Evolutionary conservation across 2,329 filamentous ascomycete genomes (phyloP).

Genomic region (Septoria linicola): DNA sequence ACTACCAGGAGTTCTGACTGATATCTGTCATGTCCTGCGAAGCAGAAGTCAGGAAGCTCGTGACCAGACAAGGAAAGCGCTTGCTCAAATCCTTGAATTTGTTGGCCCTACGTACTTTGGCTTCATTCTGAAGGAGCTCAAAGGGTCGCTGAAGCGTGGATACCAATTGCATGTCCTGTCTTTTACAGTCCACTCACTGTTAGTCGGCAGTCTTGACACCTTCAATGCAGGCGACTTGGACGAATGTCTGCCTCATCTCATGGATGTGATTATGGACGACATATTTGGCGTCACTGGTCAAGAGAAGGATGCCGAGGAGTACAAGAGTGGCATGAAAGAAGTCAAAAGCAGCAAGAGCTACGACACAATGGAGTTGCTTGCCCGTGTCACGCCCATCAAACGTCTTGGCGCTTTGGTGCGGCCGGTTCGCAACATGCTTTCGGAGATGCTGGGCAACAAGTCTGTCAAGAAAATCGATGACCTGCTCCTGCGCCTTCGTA

Average conservation of each 20-base stretch:
- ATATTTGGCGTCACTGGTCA: slow-evolving; percentile 90
- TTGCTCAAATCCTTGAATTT: slow-evolving; percentile 77
- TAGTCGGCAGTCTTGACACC: slow-evolving; percentile 34
- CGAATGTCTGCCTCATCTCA: slow-evolving; percentile 76
- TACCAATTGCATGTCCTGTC: slow-evolving; percentile 95
- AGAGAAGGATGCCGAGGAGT: slow-evolving; percentile 96
- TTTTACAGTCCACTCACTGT: slow-evolving; percentile 64
- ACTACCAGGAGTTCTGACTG: slow-evolving; percentile 80
- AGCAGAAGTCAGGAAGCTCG: slow-evolving; percentile 85
- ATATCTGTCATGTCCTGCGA: slow-evolving; percentile 88
- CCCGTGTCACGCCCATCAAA: slow-evolving; percentile 73
- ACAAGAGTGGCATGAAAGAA: slow-evolving; percentile 93
- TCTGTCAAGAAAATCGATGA: slow-evolving; percentile 90
- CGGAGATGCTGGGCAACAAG: slow-evolving; percentile 79
- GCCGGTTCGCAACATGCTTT: slow-evolving; percentile 74
- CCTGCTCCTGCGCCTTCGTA: slow-evolving; percentile 75
- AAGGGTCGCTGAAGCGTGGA: slow-evolving; percentile 76
- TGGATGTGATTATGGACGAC: slow-evolving; percentile 91
- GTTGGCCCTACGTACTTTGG: slow-evolving; percentile 81
- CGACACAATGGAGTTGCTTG: slow-evolving; percentile 92
- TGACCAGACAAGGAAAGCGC: slow-evolving; percentile 85
- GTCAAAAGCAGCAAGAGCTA: slow-evolving; percentile 98
- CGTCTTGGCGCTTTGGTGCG: slow-evolving; percentile 72
- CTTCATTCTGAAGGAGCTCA: slow-evolving; percentile 89
- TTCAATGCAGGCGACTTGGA: slow-evolving; percentile 82